Percentiles rank a stretch among this genome's conserved stretches.
phyloP scores from a whole-genome alignment of 2,329 filamentous ascomycete species.

The Xylariaceae sp. region DNA sequence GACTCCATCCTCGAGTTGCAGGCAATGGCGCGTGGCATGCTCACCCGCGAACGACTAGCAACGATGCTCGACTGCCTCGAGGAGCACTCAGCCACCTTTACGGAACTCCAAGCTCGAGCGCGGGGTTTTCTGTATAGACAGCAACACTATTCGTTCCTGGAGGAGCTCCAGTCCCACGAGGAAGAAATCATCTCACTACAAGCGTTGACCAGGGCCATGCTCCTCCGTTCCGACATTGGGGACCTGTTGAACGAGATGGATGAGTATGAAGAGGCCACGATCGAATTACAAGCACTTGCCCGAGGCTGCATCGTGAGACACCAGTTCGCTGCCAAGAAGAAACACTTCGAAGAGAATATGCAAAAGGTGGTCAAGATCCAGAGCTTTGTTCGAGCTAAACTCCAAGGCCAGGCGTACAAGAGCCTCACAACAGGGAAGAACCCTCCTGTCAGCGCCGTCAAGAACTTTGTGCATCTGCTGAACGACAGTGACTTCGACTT shows the following conservation, averaged over 20 bases:
- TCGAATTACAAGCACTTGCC: slow-evolving; percentile 68
- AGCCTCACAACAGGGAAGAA: slow-evolving; percentile 94
- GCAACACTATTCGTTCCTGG: slow-evolving; percentile 56
- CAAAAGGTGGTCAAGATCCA: slow-evolving; percentile 98
- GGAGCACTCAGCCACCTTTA: slow-evolving; percentile 51
- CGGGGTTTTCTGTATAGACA: slow-evolving; percentile 62
- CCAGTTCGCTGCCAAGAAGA: slow-evolving; percentile 76
- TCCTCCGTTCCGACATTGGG: slow-evolving; percentile 69
- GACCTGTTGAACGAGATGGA: slow-evolving; percentile 71
- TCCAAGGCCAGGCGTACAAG: slow-evolving; percentile 97
- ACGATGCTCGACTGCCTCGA: slow-evolving; percentile 51
- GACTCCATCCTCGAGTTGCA: slow-evolving; percentile 48
- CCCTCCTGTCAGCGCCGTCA: slow-evolving; percentile 91
- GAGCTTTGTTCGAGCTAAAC: slow-evolving; percentile 88
- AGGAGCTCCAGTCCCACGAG: slow-evolving; percentile 64
- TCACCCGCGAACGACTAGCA: slow-evolving; percentile 47
- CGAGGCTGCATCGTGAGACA: slow-evolving; percentile 69
- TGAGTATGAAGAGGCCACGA: slow-evolving; percentile 71
- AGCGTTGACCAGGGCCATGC: slow-evolving; percentile 69
- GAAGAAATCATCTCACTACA: slow-evolving; percentile 67
- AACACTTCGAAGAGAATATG: slow-evolving; percentile 94
- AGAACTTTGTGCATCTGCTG: slow-evolving; percentile 94
- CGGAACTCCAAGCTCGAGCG: slow-evolving; percentile 59
- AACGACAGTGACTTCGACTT: slow-evolving; percentile 99
- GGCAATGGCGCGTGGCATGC: slow-evolving; percentile 55